Conservation (phyloP, 257 asterid genomes). For the Solanum bulbocastanum region DNA sequence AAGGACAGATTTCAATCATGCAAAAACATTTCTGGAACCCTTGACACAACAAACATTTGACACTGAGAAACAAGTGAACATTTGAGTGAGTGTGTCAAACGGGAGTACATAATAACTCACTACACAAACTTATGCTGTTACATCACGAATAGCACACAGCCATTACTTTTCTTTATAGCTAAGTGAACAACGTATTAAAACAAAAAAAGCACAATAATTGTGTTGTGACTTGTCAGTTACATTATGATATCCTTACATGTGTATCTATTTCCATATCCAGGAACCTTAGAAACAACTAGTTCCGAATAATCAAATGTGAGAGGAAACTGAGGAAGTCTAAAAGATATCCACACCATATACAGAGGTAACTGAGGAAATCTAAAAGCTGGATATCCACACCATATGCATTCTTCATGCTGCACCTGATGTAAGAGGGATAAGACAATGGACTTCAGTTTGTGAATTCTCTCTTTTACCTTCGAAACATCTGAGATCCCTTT, state of each 20-base stretch:
- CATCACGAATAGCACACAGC: not conserved
- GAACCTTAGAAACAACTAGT: not conserved
- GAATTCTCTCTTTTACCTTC: not conserved
- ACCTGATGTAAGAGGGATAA: not conserved
- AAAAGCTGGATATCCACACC: not conserved
- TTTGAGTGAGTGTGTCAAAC: not conserved
- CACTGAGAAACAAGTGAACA: not conserved
- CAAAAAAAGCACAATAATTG: not conserved
- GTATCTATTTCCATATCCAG: not conserved
- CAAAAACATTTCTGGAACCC: not conserved
- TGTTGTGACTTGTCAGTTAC: not conserved
- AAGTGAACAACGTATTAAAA: not conserved
- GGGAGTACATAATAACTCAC: not conserved
- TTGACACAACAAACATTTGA: not conserved
- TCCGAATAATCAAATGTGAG: not conserved
- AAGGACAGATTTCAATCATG: not conserved
- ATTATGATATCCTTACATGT: not conserved
- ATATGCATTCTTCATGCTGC: not conserved
- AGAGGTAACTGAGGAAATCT: not conserved
- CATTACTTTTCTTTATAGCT: not conserved
- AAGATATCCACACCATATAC: not conserved
- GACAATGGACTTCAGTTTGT: not conserved
- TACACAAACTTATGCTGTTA: not conserved
- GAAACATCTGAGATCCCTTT: not conserved
- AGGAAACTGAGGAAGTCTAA: not conserved